phyloP scores from a whole-genome alignment of 2,329 filamentous ascomycete genomes.

The Paecilomyces variotii region DNA sequence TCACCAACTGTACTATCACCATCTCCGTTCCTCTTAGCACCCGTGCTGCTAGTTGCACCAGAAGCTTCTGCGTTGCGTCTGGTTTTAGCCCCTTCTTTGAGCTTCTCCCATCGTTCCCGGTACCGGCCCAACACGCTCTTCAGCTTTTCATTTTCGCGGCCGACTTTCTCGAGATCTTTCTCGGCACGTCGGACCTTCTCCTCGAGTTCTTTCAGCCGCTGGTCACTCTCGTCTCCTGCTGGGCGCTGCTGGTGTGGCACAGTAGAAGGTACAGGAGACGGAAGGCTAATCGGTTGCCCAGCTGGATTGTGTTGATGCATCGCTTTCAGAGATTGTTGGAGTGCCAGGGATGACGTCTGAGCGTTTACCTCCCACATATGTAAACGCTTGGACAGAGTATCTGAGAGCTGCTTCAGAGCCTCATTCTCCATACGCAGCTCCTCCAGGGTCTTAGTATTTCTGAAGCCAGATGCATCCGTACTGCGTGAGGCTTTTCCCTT shows the following conservation, averaged over 20 bases:
- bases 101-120: slow-evolving; percentile 58
- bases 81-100: slow-evolving; percentile 55
- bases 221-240: slow-evolving; percentile 30
- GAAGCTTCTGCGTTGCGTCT: slow-evolving; percentile 13
- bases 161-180: slow-evolving; percentile 57
- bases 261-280: slow-evolving; percentile 15
- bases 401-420: slow-evolving; percentile 73
- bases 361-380: slow-evolving; percentile 89
- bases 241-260: slow-evolving; percentile 11
- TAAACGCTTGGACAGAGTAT: slow-evolving; percentile 79
- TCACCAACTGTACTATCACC: not conserved
- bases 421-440: slow-evolving; percentile 85
- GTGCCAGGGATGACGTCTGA: slow-evolving; percentile 74
- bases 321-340: slow-evolving; percentile 68
- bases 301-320: slow-evolving; percentile 33
- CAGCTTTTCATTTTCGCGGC: slow-evolving; percentile 53
- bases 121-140: slow-evolving; percentile 49
- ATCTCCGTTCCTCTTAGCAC: not conserved
- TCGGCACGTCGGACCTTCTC: slow-evolving; percentile 52
- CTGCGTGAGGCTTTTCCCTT: slow-evolving; percentile 19
- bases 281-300: slow-evolving; percentile 10
- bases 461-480: slow-evolving; percentile 7
- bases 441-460: slow-evolving; percentile 61
- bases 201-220: slow-evolving; percentile 58
- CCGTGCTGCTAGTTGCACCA: not conserved